Evolutionary conservation across 2,329 filamentous ascomycete genomes (phyloP), one percentile per base, ranked within the genome.

Genomic region (Thelonectria blattea): DNA sequence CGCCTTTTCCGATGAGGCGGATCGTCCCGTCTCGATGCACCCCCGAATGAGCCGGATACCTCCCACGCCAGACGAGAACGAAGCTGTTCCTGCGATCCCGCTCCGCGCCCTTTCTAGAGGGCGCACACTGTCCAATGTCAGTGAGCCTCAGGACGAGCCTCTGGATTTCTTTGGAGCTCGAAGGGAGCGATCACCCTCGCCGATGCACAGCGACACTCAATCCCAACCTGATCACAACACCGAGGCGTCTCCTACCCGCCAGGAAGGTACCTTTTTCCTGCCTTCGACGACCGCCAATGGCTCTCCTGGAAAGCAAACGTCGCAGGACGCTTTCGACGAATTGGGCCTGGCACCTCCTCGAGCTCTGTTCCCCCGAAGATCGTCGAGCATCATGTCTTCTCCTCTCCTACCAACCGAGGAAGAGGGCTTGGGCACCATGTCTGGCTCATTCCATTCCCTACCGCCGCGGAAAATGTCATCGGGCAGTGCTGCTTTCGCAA

Each of bases 381-480:
- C 85, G 9, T 84, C 85, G 1, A 89, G 88, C 65, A 83, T 85
- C 56, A 81, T 85, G 71, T 87, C 85, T n/a, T 82, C 85, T 5
- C 86, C 89, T 14, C 76, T 83, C 9, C 83, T 90, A 57, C 87
- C 86, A 27, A 88, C 86, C 1, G 91, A 93, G 52, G 90, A 92
- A 56, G 91, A 94, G 54, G 83, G 81, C 47, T 78, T 83, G 15
- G 77, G 74, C 60, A 83, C 83, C 47, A 80, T 88, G 71, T 76
- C 78, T 59, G 76, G 76, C 15, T 86, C 84, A 0, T 78, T 83
- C 39, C 79, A 84, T 53, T 91, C 92, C 50, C 87, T 90, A 7
- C 84, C 87, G 27, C 80, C 85, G n/a, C 86, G 93, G 45, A 95
- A 95, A 72, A 79, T 93, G 51, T 97, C 93, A 1, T 85, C 86